Evolutionary conservation across 345 rosid species (phyloP).

Genomic region (Laguncularia racemosa): DNA sequence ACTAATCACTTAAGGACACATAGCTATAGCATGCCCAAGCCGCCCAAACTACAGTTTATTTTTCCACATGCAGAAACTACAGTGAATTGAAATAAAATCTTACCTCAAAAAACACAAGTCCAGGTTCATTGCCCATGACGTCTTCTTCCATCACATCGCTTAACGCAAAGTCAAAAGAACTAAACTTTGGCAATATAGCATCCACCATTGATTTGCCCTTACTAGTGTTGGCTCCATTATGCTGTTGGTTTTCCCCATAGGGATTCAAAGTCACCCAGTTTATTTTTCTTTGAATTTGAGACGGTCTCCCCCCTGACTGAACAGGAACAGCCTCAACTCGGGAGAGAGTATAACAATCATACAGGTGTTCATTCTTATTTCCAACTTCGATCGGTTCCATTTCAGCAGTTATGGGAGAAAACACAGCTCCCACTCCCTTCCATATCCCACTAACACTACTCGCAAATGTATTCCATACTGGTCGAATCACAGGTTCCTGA

Average conservation of each 20-base stretch:
- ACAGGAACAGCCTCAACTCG: slow-evolving; percentile 38
- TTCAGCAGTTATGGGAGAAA: slow-evolving; percentile 77
- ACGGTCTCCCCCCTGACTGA: slow-evolving; percentile 21
- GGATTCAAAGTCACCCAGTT: slow-evolving; percentile 95
- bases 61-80: not conserved
- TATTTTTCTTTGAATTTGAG: slow-evolving; percentile 61
- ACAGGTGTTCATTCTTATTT: slow-evolving; percentile 52
- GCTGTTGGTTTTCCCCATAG: slow-evolving; percentile 46
- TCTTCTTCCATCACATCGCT: slow-evolving; percentile 93
- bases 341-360: slow-evolving; percentile 73
- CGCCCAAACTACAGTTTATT: not conserved
- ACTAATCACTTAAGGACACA: too few relatives aligned
- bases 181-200: slow-evolving; percentile 42
- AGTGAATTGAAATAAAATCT: slow-evolving; percentile 3
- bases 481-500: slow-evolving; percentile 90
- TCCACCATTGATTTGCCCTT: slow-evolving; percentile 14
- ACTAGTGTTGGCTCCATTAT: slow-evolving; percentile 13
- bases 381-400: slow-evolving; percentile 89
- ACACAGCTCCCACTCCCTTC: slow-evolving; percentile 93
- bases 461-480: slow-evolving; percentile 73
- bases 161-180: slow-evolving; percentile 49
- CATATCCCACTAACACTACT: slow-evolving; percentile 95
- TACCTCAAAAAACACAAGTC: slow-evolving; percentile 90
- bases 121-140: slow-evolving; percentile 67
- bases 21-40: too few relatives aligned